phyloP scores from a whole-genome alignment of 1,284 basidiomycete species.

The Megacollybia platyphylla region DNA sequence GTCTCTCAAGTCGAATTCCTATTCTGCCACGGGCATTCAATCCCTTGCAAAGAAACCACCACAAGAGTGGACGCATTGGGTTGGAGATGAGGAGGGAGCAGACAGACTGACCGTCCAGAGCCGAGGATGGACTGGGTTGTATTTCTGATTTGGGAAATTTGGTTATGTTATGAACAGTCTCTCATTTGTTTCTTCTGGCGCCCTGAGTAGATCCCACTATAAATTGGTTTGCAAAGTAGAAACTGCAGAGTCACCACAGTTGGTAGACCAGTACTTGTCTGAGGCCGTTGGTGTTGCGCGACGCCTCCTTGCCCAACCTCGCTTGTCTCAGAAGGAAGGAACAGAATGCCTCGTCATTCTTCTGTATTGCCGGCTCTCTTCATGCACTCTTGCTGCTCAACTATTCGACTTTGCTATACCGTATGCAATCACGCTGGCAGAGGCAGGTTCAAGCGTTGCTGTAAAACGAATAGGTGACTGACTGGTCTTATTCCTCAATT shows the following conservation, averaged over 20 bases:
- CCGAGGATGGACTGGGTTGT: neutral
- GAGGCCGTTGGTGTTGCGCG: conserved; percentile 41
- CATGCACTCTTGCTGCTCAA: conserved; percentile 24
- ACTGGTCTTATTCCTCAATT: neutral
- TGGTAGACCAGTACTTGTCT: conserved; percentile 43
- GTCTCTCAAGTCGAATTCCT: conserved; percentile 30
- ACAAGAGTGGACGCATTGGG: neutral
- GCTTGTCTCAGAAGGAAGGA: conserved; percentile 42
- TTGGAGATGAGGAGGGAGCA: neutral
- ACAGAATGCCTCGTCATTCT: conserved; percentile 52
- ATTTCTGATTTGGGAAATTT: too few species aligned
- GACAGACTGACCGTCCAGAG: neutral
- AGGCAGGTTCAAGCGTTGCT: conserved; percentile 42
- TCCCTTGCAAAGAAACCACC: neutral
- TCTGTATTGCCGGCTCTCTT: conserved; percentile 51
- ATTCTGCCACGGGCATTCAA: conserved; percentile 9
- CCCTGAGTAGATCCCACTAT: conserved; percentile 61
- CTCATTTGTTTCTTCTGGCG: conserved; percentile 63
- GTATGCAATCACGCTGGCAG: conserved; percentile 61
- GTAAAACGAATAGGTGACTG: conserved; percentile 58
- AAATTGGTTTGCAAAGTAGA: conserved; percentile 60
- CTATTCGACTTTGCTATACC: conserved; percentile 54
- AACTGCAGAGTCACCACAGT: conserved; percentile 34
- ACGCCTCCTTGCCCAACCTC: conserved; percentile 30
- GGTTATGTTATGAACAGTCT: conserved; percentile 20